Evolutionary conservation across 2,329 filamentous ascomycete genomes (phyloP).

Genomic region (Ascochyta rabiei): DNA sequence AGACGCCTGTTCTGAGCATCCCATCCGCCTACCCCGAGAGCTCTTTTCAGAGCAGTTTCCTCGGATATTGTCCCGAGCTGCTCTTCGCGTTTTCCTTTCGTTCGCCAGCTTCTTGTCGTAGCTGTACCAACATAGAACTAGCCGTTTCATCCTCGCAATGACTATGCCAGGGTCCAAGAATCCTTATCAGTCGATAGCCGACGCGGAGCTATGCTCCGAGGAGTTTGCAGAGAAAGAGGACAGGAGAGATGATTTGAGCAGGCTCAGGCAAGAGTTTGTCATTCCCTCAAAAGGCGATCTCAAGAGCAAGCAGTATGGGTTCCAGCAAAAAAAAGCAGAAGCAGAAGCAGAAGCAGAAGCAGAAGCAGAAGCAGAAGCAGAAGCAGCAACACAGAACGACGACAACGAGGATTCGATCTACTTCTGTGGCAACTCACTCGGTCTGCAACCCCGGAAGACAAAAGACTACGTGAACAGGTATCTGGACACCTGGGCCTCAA

Average conservation of each 20-base stretch:
- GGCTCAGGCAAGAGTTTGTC: conserved; percentile 70
- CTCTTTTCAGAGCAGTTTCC: conserved; percentile 12
- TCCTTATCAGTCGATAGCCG: conserved; percentile 27
- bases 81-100: not conserved
- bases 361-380: conserved; percentile 30
- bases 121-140: conserved; percentile 1
- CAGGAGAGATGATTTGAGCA: conserved; percentile 45
- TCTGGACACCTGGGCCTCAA: conserved; percentile 80
- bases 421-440: conserved; percentile 88
- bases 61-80: not conserved
- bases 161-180: conserved; percentile 36
- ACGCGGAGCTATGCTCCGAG: conserved; percentile 35
- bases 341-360: conserved; percentile 30
- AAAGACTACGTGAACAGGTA: conserved; percentile 72
- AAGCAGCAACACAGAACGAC: conserved; percentile 26
- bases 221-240: conserved; percentile 44
- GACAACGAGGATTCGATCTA: conserved; percentile 66
- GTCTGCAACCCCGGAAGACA: conserved; percentile 76
- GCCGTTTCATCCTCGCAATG: conserved; percentile 1
- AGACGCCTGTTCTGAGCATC: conserved; percentile 4
- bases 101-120: not conserved
- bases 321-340: conserved; percentile 16
- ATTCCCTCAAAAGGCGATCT: conserved; percentile 77
- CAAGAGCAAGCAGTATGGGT: conserved; percentile 61
- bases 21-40: conserved; percentile 10